These are phyloP conservation scores for Picochlorum sp. DNA, from an alignment of 139 green algal species.

Conservation along the genomic window DNA sequence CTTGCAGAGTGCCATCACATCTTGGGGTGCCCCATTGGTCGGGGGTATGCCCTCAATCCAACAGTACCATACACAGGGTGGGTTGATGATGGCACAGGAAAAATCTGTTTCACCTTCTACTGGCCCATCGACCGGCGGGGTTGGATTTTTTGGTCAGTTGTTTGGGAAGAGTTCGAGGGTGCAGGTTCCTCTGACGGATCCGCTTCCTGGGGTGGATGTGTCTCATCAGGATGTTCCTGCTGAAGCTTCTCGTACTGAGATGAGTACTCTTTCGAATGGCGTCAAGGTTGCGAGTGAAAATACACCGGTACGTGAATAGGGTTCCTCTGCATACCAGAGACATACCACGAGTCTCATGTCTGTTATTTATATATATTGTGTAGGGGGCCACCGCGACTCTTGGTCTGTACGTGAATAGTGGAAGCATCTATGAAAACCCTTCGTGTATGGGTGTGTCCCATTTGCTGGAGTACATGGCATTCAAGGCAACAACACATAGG, in stretches of 20 bases:
- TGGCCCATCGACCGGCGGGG: not conserved
- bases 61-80: too few species aligned
- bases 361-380: not conserved
- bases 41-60: too few species aligned
- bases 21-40: too few species aligned
- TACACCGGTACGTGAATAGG: conserved; percentile 51
- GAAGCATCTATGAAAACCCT: conserved; percentile 64
- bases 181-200: conserved; percentile 56
- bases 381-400: conserved; percentile 82
- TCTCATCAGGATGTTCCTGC: conserved; percentile 14
- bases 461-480: conserved; percentile 88
- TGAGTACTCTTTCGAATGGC: conserved; percentile 79
- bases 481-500: conserved; percentile 76
- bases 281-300: conserved; percentile 78
- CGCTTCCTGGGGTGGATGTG: conserved; percentile 50
- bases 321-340: not conserved
- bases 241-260: conserved; percentile 53
- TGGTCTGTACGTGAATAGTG: conserved; percentile 82
- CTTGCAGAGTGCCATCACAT: too few species aligned
- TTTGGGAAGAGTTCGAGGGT: conserved; percentile 30
- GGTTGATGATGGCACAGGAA: too few species aligned
- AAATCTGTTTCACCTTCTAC: too few species aligned
- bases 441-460: conserved; percentile 63
- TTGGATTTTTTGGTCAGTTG: conserved; percentile 25
- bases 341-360: not conserved